Percentiles rank a stretch among this genome's conserved stretches.
These are phyloP conservation scores for Apiotrichum domesticum DNA, from an alignment of 1,284 basidiomycete species.

Conservation along the genomic window DNA sequence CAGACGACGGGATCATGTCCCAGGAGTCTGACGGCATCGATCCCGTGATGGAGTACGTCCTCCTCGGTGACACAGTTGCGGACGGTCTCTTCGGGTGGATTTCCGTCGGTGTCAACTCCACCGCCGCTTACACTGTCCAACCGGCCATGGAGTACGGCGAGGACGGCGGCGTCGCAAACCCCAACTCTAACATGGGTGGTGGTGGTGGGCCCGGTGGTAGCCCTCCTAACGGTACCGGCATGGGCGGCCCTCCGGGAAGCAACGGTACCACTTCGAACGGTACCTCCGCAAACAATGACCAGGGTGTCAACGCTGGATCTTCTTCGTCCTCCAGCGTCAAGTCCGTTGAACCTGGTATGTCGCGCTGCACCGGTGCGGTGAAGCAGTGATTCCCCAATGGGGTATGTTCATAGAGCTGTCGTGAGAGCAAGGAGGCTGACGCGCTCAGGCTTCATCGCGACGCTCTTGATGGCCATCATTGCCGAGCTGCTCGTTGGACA, in stretches of 20 bases:
- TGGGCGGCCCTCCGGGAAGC: background rate
- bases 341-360: no score
- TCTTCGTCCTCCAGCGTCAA: no score
- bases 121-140: conserved; percentile 1
- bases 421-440: no score
- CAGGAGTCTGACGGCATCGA: conserved; percentile 13
- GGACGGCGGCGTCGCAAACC: conserved; percentile 14
- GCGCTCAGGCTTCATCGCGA: no score
- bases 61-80: conserved; percentile 14
- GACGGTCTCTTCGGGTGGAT: conserved; percentile 24
- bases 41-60: conserved; percentile 21
- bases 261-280: background rate
- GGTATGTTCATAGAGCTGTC: no score
- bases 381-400: no score
- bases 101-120: conserved; percentile 17
- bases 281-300: no score
- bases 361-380: no score
- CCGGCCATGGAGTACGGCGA: conserved; percentile 8
- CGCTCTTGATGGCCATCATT: no score
- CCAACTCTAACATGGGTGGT: background rate
- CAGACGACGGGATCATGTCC: conserved; percentile 16
- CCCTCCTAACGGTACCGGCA: no score
- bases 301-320: no score
- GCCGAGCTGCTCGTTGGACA: no score
- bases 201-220: background rate